Base-by-base conservation (phyloP, 139 green algal species). In the Nannochloris sp. region DNA sequence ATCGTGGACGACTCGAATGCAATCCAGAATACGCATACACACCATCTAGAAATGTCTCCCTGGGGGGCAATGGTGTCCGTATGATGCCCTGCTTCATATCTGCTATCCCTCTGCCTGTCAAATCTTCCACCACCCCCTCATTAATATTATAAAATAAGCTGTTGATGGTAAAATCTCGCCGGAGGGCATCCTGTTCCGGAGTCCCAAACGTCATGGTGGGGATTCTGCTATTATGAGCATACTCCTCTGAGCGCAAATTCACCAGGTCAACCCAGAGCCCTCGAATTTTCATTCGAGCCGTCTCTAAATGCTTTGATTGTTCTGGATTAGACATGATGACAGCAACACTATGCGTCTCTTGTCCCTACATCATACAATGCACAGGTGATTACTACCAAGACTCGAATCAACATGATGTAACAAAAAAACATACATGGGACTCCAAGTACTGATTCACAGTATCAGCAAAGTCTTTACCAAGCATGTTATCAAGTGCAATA, bases 221-320 rank as follows among this genome's bases (percentile, higher is more conserved):
- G 53, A 97, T 97, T 51, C 92, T 73, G 43, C 62, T 84, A 69
- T 87, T 77, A 12, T 88, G 68, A 0, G 91, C 80, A 59, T 98
- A 99, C 26, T 80, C 90, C 68, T 99, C 93, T 5, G 71, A 85
- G 6, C 93, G 78, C 61, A 99, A 79, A 81, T 99, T 98, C 17
- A 99, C 93, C 58, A 98, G 75, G 67, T 98, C 93, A 20, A 98
- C 82, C 84, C 73, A 78, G 0, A 82, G 43, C 45, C 70, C 77
- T 11, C 63, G 59, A 26, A 88, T 66, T 61, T 87, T 84, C 72
- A 97, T 94, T 50, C 83, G 82, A 3, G 93, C 93, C 14, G 93
- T 99, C 73, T 98, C 93, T 66, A 99, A 73, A 71, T 99, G 93
- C 83, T 99, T 99, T 17, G 83, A 95, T 75, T 98, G 94, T 16